phyloP scores from a whole-genome alignment of 768 basidiomycete species.

The Kwoniella mangroviensis region DNA sequence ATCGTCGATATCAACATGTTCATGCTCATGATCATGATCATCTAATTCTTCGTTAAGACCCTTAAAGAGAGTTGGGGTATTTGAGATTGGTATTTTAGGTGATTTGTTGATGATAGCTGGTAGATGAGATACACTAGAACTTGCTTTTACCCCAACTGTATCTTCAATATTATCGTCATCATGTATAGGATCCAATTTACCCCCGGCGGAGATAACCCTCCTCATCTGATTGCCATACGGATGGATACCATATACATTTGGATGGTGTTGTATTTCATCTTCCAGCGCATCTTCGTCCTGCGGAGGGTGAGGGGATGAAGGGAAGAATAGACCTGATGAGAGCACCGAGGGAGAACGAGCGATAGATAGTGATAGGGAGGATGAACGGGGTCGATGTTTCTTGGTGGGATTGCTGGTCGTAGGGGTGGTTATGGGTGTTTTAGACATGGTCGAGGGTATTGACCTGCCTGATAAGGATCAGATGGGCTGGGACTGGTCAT shows the following conservation, averaged over 20 bases:
- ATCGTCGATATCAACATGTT: background rate
- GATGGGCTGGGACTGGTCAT: too few species aligned
- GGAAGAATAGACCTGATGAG: constrained; percentile 14
- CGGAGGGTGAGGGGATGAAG: background rate
- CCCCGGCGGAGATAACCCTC: background rate
- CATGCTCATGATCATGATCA: constrained; percentile 12
- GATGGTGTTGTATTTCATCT: background rate
- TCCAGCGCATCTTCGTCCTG: background rate
- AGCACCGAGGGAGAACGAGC: constrained; percentile 30
- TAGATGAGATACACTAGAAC: background rate
- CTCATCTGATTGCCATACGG: constrained; percentile 3
- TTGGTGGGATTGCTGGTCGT: constrained; percentile 4
- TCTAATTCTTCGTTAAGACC: background rate
- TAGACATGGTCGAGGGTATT: background rate
- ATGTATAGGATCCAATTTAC: constrained; percentile 5
- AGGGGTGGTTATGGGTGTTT: background rate
- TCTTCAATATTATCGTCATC: background rate
- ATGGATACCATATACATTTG: constrained; percentile 9
- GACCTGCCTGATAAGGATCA: background rate
- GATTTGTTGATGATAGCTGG: background rate
- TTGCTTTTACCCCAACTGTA: constrained; percentile 6
- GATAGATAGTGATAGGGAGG: constrained; percentile 25
- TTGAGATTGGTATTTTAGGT: background rate
- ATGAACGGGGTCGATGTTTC: constrained; percentile 17
- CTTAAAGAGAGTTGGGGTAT: too few species aligned